Evolutionary conservation across 1,139 yeast species (phyloP).

Genomic region (Candida anutae): DNA sequence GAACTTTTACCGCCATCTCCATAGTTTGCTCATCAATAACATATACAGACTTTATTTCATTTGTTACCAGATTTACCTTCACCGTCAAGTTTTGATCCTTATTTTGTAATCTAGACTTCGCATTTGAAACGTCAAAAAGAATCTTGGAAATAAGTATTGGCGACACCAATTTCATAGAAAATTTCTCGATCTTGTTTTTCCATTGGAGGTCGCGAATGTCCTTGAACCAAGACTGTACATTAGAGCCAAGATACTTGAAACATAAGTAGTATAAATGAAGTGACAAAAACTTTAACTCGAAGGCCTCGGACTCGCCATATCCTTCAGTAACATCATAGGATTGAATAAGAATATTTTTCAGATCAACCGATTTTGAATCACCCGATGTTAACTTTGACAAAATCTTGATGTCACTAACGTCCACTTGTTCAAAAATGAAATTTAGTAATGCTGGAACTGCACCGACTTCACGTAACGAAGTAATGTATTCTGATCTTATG

Average conservation of each 20-base stretch:
- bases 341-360: constrained; percentile 11
- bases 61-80: constrained; percentile 51
- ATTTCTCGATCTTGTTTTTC: constrained; percentile 51
- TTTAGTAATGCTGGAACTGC: constrained; percentile 41
- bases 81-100: constrained; percentile 54
- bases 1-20: constrained; percentile 71
- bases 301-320: constrained; percentile 11
- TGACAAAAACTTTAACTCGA: constrained; percentile 30
- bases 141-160: constrained; percentile 57
- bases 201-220: constrained; percentile 51
- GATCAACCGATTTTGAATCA: constrained; percentile 5
- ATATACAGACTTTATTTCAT: constrained; percentile 69
- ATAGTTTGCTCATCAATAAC: constrained; percentile 82
- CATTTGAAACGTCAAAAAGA: constrained; percentile 43
- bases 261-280: constrained; percentile 51
- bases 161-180: constrained; percentile 55
- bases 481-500: constrained; percentile 53
- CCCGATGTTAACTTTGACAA: constrained; percentile 16
- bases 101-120: constrained; percentile 27
- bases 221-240: constrained; percentile 66
- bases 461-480: constrained; percentile 43
- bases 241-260: constrained; percentile 57
- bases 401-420: constrained; percentile 29
- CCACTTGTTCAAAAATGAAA: constrained; percentile 43
- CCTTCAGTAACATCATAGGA: constrained; percentile 14